These are phyloP conservation scores for Erysimum cheiri DNA, from an alignment of 441 rosid species.

Conservation along the genomic window DNA sequence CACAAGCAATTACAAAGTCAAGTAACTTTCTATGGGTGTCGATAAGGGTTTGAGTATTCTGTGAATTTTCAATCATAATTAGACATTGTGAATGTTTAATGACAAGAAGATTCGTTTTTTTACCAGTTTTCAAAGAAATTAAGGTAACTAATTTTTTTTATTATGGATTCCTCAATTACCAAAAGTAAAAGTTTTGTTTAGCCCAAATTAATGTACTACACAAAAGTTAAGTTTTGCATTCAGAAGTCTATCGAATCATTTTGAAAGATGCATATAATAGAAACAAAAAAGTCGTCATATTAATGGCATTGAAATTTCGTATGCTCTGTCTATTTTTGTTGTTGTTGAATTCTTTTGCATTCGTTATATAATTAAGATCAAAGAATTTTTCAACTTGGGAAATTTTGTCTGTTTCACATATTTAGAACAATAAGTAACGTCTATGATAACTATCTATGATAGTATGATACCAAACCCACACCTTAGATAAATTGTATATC, in stretches of 20 bases:
- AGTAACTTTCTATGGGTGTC: slow-evolving; percentile 17
- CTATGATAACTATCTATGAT: background rate
- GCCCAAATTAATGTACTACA: background rate
- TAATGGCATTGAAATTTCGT: no score
- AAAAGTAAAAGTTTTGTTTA: background rate
- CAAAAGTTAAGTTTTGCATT: background rate
- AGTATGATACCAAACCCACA: background rate
- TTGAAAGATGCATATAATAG: background rate
- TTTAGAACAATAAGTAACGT: no score
- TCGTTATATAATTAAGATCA: slow-evolving; percentile 4
- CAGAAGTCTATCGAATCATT: background rate
- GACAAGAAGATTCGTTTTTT: background rate
- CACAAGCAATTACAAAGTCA: slow-evolving; percentile 16
- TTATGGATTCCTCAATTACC: background rate
- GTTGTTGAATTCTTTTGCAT: slow-evolving; percentile 8
- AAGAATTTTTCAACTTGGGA: background rate
- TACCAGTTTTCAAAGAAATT: background rate
- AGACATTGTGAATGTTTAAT: background rate
- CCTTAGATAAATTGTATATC: background rate
- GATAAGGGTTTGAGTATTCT: background rate
- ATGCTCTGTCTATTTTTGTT: background rate
- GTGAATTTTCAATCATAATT: background rate
- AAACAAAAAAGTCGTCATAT: background rate
- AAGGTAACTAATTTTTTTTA: background rate
- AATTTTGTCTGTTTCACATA: background rate